Evolutionary conservation across 1,139 yeast genomes (phyloP), one percentile per base, ranked within the genome.

Genomic region (Candida mesenterica): DNA sequence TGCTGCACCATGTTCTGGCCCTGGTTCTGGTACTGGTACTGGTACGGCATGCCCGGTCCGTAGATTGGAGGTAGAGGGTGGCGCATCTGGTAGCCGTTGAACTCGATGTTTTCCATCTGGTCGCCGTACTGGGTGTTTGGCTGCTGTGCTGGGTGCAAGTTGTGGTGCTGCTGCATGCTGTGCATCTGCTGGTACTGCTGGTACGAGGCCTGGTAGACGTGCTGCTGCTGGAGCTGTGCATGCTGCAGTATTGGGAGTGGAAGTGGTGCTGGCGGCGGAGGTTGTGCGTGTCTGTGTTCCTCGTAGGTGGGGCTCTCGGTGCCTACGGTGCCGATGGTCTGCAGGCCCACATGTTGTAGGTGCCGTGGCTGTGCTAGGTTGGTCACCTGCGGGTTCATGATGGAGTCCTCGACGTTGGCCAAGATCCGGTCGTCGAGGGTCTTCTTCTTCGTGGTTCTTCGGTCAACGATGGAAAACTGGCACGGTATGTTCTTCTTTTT

Each of bases 381-480:
- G 8, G 22, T 6, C 22, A 19, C 22, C 22, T 19, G 22, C 6
- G 22, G 22, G 9, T 19, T 19, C 22, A 19, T 19, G 8, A 19
- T 19, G 6, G 22, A 24, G n/a, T 10, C 14, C 12, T 24, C 26
- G n/a, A 24, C 26, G 13, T 24, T 24, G 6, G 12, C 12, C 5
- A 24, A 7, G 6, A 5, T 12, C 12, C 9, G 15, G 15, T 14
- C 28, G 14, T 25, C 28, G 8, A 25, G 9, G 6, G 22, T 25
- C 8, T 17, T 45, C 36, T 43, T 42, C 32, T 46, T 46, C 19
- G 50, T 46, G n/a, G 61, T 56, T 30, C 65, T 37, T 30, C 55
- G 47, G 34, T 60, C 65, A 14, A 59, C 46, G 6, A 50, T 53
- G 30, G 57, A 55, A 34, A 55, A 59, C 28, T 50, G 45, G 40